Evolutionary conservation across 306 rosid species (phyloP).

Genomic region (Senna siamea): DNA sequence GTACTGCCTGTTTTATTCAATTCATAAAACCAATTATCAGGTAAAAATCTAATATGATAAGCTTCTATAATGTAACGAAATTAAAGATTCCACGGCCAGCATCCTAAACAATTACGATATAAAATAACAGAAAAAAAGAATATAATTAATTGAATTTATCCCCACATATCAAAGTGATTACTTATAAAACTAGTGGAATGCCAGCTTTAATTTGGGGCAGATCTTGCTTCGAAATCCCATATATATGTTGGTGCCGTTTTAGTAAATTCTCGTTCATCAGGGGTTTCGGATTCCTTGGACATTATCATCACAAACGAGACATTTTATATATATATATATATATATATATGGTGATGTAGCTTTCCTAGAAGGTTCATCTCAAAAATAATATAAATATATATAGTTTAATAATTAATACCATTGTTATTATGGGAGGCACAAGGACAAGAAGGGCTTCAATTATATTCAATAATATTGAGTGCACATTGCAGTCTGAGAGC

Average conservation of each 20-base stretch:
- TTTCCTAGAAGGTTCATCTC: conserved; percentile 39
- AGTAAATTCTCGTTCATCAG: conserved; percentile 11
- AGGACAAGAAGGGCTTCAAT: conserved; percentile 37
- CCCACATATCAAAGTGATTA: not conserved
- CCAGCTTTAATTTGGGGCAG: not conserved
- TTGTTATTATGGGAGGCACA: conserved; percentile 33
- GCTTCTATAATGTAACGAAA: too few species aligned
- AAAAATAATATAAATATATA: not conserved
- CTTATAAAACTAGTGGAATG: not conserved
- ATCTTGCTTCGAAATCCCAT: conserved; percentile 14
- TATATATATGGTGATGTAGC: conserved; percentile 27
- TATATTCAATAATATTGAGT: conserved; percentile 24
- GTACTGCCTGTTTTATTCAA: too few species aligned
- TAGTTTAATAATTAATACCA: not conserved
- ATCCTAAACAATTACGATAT: too few species aligned
- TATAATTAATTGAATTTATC: not conserved
- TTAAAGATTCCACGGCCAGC: too few species aligned
- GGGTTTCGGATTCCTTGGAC: conserved; percentile 33
- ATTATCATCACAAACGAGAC: conserved; percentile 50
- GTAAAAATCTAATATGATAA: too few species aligned
- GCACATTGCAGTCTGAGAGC: conserved; percentile 12
- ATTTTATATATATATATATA: not conserved
- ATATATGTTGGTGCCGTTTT: conserved; percentile 34
- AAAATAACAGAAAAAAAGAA: too few species aligned
- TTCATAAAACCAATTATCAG: too few species aligned